phyloP scores from a whole-genome alignment of 192 early-diverging fungal genomes.

The Gaertneriomyces semiglobifer region DNA sequence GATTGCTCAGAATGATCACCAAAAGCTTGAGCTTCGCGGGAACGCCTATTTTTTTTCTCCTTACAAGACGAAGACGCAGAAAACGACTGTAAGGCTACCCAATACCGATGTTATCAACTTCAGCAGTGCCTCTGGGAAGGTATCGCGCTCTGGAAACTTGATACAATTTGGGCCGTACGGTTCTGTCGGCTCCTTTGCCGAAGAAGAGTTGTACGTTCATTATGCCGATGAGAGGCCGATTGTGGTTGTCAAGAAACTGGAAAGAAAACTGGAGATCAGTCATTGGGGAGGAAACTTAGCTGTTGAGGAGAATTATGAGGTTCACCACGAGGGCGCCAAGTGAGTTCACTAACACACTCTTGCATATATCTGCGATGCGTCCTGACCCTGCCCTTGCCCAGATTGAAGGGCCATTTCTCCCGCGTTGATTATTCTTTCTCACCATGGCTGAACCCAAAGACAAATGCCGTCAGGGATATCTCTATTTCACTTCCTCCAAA shows the following conservation, averaged over 20 bases:
- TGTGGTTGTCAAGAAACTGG: conserved; percentile 53
- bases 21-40: conserved; percentile 60
- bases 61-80: conserved; percentile 69
- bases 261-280: conserved; percentile 76
- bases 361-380: background rate
- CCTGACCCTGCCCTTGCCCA: background rate
- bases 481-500: conserved; percentile 63
- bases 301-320: conserved; percentile 75
- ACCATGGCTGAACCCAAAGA: conserved; percentile 39
- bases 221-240: conserved; percentile 62
- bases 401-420: conserved; percentile 61
- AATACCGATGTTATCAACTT: conserved; percentile 31
- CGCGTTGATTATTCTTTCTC: conserved; percentile 63
- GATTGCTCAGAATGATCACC: conserved; percentile 61
- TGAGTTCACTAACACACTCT: conserved; percentile 37
- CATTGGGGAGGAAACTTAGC: conserved; percentile 80
- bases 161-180: conserved; percentile 74
- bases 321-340: conserved; percentile 75
- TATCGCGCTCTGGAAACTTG: conserved; percentile 49
- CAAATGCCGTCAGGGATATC: conserved; percentile 52
- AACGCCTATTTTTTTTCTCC: conserved; percentile 60
- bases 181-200: conserved; percentile 40
- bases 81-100: conserved; percentile 69
- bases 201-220: conserved; percentile 53
- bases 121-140: conserved; percentile 18